Conservation (phyloP, 192 early-diverging fungal species). For the Mortierella alpina region DNA sequence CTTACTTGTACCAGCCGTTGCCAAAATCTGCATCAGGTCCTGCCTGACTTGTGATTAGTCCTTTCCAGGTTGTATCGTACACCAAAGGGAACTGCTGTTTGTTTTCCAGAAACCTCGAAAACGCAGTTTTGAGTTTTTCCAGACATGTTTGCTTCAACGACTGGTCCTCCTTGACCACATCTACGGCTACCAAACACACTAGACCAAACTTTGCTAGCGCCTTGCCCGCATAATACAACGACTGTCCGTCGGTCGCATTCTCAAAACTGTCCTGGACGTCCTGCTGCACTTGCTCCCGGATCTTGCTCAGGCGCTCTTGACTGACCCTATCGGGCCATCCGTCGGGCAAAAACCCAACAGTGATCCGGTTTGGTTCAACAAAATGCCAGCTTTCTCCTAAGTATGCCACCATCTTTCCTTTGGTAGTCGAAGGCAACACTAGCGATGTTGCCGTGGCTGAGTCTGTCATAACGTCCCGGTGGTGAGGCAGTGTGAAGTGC, state of each 20-base stretch:
- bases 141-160: slow-evolving; percentile 17
- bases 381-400: slow-evolving; percentile 29
- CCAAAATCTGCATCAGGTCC: slow-evolving; percentile 45
- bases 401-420: slow-evolving; percentile 52
- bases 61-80: slow-evolving; percentile 44
- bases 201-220: slow-evolving; percentile 46
- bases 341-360: slow-evolving; percentile 23
- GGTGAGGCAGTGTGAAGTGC: slow-evolving; percentile 51
- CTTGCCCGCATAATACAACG: slow-evolving; percentile 54
- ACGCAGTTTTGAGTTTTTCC: slow-evolving; percentile 25
- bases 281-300: slow-evolving; percentile 18
- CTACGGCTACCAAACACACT: slow-evolving; percentile 24
- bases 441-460: slow-evolving; percentile 10
- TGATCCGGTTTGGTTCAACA: slow-evolving; percentile 22
- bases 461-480: slow-evolving; percentile 24
- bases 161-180: slow-evolving; percentile 30
- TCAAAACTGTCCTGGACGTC: slow-evolving; percentile 31
- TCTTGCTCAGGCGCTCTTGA: slow-evolving; percentile 12
- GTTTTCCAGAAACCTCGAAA: slow-evolving; percentile 33
- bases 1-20: slow-evolving; percentile 56
- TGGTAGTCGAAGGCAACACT: slow-evolving; percentile 35
- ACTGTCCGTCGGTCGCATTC: slow-evolving; percentile 21
- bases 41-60: slow-evolving; percentile 34
- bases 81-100: slow-evolving; percentile 30
- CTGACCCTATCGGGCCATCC: slow-evolving; percentile 13